Base-by-base conservation (phyloP, 2,329 filamentous ascomycete genomes). In the Diaporthe helianthi region DNA sequence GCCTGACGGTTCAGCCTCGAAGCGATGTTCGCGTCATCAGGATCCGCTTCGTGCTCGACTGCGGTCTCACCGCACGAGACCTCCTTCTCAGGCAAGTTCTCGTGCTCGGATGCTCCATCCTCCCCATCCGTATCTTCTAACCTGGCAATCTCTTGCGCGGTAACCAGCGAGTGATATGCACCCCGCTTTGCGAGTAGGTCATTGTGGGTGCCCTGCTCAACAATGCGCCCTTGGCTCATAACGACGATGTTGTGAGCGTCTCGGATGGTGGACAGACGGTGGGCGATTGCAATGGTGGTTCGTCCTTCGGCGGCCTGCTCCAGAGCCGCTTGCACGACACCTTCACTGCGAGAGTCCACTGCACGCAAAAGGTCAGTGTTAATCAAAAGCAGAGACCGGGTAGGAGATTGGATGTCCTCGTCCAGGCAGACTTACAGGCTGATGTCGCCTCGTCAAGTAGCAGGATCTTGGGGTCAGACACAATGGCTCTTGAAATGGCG, bases 221-320 rank as follows among this genome's bases (percentile, higher is more conserved):
- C 86, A 70, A 99, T 97, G n/a, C 85, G 83, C 15, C 96, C 96
- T 71, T 90, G 82, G 5, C 90, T 87, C 90, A 99, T 95, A 72
- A 98, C 95, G 15, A 98, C 93, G 74, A 99, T 99, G 76, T 97
- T 98, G 79, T 98, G 92, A 0, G 95, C 95, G 72, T 94, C 90
- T 79, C 90, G 94, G 82, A 99, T 97, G 7, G 96, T 99, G 0
- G 94, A 97, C 10, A 99, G 85, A 74, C 95, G 91, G 82, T 99
- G 96, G 52, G 96, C 96, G 79, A 99, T 98, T 8, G 94, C 93
- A 74, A 98, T 97, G 2, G 96, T 98, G 0, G 96, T 99, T 66
- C 96, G 89, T 29, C 94, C 95, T 72, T 92, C 86, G 1, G 94
- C 87, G 31, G 95, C 96, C 61, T 88, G 91, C 75, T 98, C 94